Percentiles rank a stretch among this genome's conserved stretches.
phyloP scores from a whole-genome alignment of 495 filamentous ascomycete species.

The Massariosphaeria phaeospora region DNA sequence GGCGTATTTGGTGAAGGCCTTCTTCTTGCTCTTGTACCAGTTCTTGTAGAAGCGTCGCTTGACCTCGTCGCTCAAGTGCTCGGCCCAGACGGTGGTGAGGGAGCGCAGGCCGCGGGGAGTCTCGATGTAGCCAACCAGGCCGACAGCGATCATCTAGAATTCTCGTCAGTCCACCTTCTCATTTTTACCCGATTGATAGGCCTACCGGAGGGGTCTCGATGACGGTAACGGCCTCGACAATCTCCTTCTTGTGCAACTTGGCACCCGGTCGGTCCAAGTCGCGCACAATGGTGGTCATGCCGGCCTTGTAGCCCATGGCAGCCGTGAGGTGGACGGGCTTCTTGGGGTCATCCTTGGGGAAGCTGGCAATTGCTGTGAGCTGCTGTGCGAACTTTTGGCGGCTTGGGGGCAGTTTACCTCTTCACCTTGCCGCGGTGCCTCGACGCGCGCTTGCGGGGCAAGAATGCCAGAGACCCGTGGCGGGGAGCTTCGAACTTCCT shows the following conservation, averaged over 20 bases:
- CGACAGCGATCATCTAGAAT: conserved; percentile 91
- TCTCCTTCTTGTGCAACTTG: conserved; percentile 99
- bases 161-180: conserved; percentile 50
- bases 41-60: conserved; percentile 99
- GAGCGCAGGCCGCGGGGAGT: conserved; percentile 99
- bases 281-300: conserved; percentile 99
- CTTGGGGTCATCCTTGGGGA: conserved; percentile 99
- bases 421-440: conserved; percentile 98
- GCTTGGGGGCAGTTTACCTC: conserved; percentile 58
- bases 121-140: conserved; percentile 99
- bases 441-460: conserved; percentile 94
- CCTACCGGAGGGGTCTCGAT: conserved; percentile 99
- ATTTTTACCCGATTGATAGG: conserved; percentile 29
- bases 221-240: conserved; percentile 97
- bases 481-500: conserved; percentile 71
- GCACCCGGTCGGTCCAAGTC: conserved; percentile 98
- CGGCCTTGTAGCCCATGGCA: conserved; percentile 99
- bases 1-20: conserved; percentile 99
- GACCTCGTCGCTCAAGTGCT: conserved; percentile 96
- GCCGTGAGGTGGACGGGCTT: conserved; percentile 99
- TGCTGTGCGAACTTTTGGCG: conserved; percentile 6
- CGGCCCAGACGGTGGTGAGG: conserved; percentile 98
- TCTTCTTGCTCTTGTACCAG: conserved; percentile 99
- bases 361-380: conserved; percentile 52
- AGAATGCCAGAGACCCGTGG: conserved; percentile 95